Percentiles rank a stretch among this genome's conserved stretches.
Conservation (phyloP, 2,329 filamentous ascomycete genomes). For the Fusarium subglutinans region DNA sequence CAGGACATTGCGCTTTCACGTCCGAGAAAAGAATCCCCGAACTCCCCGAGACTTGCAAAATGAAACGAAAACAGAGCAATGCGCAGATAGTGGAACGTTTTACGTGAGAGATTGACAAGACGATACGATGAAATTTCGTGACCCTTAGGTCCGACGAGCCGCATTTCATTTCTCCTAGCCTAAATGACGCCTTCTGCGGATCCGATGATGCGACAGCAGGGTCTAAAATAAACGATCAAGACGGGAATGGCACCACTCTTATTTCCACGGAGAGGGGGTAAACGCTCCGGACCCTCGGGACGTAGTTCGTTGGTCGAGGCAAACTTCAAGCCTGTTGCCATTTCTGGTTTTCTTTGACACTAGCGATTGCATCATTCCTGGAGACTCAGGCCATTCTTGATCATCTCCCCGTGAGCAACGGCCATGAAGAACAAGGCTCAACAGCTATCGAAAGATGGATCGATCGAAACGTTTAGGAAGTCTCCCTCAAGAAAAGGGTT, state of each 20-base stretch:
- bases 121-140: background rate
- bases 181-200: constrained; percentile 34
- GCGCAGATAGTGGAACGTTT: background rate
- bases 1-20: background rate
- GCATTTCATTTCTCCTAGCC: constrained; percentile 9
- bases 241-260: constrained; percentile 18
- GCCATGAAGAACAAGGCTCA: background rate
- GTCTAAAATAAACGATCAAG: background rate
- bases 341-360: background rate
- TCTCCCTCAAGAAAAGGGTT: background rate
- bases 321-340: background rate
- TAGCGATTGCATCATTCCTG: constrained; percentile 9
- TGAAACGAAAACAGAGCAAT: background rate
- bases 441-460: background rate
- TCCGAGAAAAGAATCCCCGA: constrained; percentile 7
- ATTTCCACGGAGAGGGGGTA: background rate
- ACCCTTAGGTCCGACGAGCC: constrained; percentile 21
- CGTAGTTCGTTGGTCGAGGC: background rate
- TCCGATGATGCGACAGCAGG: constrained; percentile 30
- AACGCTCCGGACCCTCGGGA: constrained; percentile 13
- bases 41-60: constrained; percentile 18
- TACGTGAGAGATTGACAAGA: background rate
- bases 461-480: background rate
- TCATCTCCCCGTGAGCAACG: constrained; percentile 8
- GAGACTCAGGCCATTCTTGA: background rate